These are phyloP conservation scores for Gonium pectorale DNA, from an alignment of 139 green algal species.

Conservation along the genomic window DNA sequence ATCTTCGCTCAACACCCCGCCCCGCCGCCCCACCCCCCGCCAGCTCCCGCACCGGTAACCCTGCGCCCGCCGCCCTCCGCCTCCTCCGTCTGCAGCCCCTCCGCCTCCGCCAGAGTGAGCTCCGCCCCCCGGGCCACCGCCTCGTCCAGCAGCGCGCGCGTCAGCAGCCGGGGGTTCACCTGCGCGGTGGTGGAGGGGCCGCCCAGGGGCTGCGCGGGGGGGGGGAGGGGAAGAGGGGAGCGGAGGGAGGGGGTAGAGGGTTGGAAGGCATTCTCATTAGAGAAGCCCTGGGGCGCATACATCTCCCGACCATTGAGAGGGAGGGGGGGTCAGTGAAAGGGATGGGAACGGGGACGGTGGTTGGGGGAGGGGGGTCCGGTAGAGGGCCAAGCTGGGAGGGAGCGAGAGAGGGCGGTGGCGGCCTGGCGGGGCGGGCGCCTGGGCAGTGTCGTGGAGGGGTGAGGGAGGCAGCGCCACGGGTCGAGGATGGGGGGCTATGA, in stretches of 20 bases:
- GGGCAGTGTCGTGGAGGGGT: no score
- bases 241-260: neutral
- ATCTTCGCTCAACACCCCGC: no score
- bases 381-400: neutral
- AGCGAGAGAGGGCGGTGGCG: neutral
- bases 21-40: neutral
- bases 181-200: slow-evolving; percentile 71
- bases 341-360: neutral
- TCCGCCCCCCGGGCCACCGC: slow-evolving; percentile 56
- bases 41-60: slow-evolving; percentile 40
- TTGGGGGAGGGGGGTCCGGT: neutral
- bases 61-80: neutral
- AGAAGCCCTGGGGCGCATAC: no score
- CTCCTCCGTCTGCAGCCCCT: slow-evolving; percentile 54
- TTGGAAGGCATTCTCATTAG: no score
- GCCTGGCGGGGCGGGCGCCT: no score
- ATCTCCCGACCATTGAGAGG: no score
- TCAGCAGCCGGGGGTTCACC: slow-evolving; percentile 84
- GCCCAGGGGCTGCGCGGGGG: slow-evolving; percentile 62
- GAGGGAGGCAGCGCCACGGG: no score
- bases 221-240: neutral
- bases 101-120: slow-evolving; percentile 62
- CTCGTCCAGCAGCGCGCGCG: slow-evolving; percentile 66
- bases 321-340: neutral
- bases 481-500: no score